A percentile compares a stretch with the other conserved stretches of the same genome.
These are phyloP conservation scores for Telopea speciosissima DNA, from an alignment of 177 flowering plant genomes.

Conservation along the genomic window DNA sequence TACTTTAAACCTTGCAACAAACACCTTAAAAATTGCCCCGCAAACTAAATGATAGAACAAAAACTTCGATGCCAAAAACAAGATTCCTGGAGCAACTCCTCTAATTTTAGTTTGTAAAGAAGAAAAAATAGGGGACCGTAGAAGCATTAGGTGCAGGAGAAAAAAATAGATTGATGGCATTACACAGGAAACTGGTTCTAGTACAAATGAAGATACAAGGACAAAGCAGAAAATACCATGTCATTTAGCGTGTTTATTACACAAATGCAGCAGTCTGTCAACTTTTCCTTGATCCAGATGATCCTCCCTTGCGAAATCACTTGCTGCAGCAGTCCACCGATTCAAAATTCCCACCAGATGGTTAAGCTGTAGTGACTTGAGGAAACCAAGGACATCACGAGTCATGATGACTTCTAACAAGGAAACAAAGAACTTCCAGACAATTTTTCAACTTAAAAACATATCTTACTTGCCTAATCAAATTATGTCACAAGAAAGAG, in stretches of 20 bases:
- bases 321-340: conserved; percentile 38
- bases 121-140: too few relatives aligned
- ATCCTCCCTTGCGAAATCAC: conserved; percentile 11
- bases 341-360: conserved; percentile 41
- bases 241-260: conserved; percentile 29
- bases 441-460: too few relatives aligned
- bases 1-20: too few relatives aligned
- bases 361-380: conserved; percentile 45
- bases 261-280: conserved; percentile 45
- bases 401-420: background rate
- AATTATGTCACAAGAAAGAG: background rate
- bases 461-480: background rate
- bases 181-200: background rate
- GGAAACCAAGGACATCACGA: conserved; percentile 20
- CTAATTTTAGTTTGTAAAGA: too few relatives aligned
- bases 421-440: background rate
- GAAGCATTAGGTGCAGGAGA: too few relatives aligned
- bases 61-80: too few relatives aligned
- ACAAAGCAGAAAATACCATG: background rate
- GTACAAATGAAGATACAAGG: background rate
- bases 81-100: too few relatives aligned
- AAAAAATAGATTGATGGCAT: background rate
- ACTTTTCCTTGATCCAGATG: conserved; percentile 25
- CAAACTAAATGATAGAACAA: too few relatives aligned
- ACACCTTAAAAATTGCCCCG: too few relatives aligned